phyloP scores from a whole-genome alignment of 192 early-diverging fungal genomes.

The Lobosporangium transversale region DNA sequence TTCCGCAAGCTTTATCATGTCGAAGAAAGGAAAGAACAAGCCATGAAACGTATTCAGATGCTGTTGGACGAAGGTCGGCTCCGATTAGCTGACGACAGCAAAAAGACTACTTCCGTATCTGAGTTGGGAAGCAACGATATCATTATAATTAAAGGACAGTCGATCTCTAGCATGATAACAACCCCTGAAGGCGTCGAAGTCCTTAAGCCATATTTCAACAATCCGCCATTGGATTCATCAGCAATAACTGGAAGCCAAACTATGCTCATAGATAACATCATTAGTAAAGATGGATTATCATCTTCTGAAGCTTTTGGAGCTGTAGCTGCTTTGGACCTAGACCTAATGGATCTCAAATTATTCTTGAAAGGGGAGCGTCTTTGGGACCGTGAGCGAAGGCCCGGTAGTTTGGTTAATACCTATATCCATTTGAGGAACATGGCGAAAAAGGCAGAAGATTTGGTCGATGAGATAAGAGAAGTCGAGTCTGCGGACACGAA shows the following conservation, averaged over 20 bases:
- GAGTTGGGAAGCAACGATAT: background rate
- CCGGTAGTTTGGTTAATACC: background rate
- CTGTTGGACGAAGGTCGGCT: conserved; percentile 6
- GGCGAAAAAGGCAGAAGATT: too few relatives aligned
- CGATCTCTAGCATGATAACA: conserved; percentile 1
- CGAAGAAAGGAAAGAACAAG: conserved; percentile 3
- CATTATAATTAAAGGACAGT: background rate
- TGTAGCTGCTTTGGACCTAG: too few relatives aligned
- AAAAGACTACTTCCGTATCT: background rate
- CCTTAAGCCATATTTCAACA: conserved; percentile 14
- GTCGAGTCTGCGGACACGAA: too few relatives aligned
- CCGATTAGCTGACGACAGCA: background rate
- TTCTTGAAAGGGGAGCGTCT: background rate
- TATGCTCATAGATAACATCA: background rate
- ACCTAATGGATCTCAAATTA: background rate
- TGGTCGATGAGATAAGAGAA: too few relatives aligned
- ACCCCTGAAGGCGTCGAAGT: conserved; percentile 13
- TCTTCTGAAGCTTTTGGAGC: too few relatives aligned
- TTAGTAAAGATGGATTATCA: too few relatives aligned
- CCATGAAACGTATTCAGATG: background rate
- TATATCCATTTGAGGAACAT: background rate
- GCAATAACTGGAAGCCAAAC: background rate
- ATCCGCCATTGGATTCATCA: background rate
- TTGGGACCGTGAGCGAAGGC: background rate
- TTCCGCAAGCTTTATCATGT: conserved; percentile 36